A percentile compares a stretch with the other conserved stretches of the same genome.
These are phyloP conservation scores for Actinomortierella wolfii DNA, from an alignment of 371 early-diverging fungal genomes.

Conservation along the genomic window DNA sequence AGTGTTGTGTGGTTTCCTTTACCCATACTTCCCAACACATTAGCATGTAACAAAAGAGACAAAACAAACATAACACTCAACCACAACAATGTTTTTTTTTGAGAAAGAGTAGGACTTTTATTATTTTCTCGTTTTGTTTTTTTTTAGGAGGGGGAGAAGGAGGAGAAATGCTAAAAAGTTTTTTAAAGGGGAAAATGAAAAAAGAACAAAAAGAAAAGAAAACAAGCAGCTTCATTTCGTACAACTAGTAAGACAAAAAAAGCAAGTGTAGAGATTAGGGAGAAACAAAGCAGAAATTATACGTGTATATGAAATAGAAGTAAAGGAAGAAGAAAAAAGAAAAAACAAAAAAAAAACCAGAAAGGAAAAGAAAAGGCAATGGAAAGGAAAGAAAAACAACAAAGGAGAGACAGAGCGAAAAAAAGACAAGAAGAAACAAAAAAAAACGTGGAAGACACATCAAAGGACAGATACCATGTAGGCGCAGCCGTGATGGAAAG, in stretches of 20 bases:
- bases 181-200: not conserved
- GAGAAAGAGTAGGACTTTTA: not conserved
- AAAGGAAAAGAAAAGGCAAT: not conserved
- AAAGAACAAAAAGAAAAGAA: too few relatives aligned
- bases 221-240: not conserved
- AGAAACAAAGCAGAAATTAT: not conserved
- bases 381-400: not conserved
- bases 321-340: not conserved
- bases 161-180: not conserved
- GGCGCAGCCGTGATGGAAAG: not conserved
- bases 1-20: too few relatives aligned
- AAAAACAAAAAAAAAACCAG: not conserved
- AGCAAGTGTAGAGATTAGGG: not conserved
- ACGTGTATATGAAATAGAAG: not conserved
- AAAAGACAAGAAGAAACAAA: not conserved
- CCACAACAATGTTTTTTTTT: not conserved
- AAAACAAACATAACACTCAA: not conserved
- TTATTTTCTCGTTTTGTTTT: conserved; percentile 2
- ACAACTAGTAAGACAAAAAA: not conserved
- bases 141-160: conserved; percentile 1
- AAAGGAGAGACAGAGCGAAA: conserved; percentile 4
- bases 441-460: not conserved
- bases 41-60: not conserved
- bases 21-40: too few relatives aligned
- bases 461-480: not conserved